Evolutionary conservation across 2,329 filamentous ascomycete species (phyloP).

Genomic region (Exophiala lecanii-corni): DNA sequence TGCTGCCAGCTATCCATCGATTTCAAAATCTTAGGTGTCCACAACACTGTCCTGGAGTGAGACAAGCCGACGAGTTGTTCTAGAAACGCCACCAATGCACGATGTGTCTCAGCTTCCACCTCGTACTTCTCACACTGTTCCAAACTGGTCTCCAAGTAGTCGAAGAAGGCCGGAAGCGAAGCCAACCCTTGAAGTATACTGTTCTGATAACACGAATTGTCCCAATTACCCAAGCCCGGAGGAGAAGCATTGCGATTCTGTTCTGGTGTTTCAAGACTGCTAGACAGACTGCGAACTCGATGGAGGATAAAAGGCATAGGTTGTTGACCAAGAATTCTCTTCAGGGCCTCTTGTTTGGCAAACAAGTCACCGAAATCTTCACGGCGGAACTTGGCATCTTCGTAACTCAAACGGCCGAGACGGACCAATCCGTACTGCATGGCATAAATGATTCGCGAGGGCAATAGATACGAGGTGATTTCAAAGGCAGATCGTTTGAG

Average conservation of each 20-base stretch:
- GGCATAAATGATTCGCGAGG: conserved; percentile 37
- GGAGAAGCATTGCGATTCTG: conserved; percentile 30
- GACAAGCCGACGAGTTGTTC: conserved; percentile 60
- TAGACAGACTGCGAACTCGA: conserved; percentile 51
- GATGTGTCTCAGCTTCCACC: conserved; percentile 39
- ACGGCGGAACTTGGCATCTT: conserved; percentile 24
- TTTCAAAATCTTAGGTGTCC: conserved; percentile 77
- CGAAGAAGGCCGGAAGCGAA: conserved; percentile 65
- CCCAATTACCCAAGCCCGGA: conserved; percentile 76
- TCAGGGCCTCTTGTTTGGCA: conserved; percentile 62
- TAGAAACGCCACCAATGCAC: conserved; percentile 62
- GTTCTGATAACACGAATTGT: conserved; percentile 98
- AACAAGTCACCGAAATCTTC: conserved; percentile 34
- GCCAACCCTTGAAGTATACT: conserved; percentile 84
- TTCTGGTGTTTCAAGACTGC: conserved; percentile 44
- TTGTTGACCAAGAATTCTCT: conserved; percentile 58
- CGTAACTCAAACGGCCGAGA: conserved; percentile 39
- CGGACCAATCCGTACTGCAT: conserved; percentile 48
- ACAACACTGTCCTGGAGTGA: conserved; percentile 51
- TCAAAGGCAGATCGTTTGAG: conserved; percentile 33
- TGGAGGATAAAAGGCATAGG: conserved; percentile 57
- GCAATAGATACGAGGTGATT: conserved; percentile 36
- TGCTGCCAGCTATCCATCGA: conserved; percentile 94
- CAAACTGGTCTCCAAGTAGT: conserved; percentile 35
- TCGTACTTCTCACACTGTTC: conserved; percentile 24